Evolutionary conservation across 1,284 basidiomycete genomes (phyloP).

Genomic region (Malassezia psittaci): DNA sequence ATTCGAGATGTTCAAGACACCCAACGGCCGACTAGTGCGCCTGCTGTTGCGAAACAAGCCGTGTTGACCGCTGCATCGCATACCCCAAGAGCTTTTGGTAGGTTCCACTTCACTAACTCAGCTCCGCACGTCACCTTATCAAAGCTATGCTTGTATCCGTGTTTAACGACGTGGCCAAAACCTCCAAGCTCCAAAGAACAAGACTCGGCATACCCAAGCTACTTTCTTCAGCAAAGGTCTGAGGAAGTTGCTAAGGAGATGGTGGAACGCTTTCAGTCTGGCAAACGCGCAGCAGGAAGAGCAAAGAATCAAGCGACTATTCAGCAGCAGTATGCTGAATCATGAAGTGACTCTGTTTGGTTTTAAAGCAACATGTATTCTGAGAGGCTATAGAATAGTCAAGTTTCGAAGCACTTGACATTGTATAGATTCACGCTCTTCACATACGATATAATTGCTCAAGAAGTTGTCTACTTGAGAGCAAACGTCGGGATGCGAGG

Average conservation of each 20-base stretch:
- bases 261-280: slow-evolving; percentile 31
- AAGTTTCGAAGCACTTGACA: too few relatives aligned
- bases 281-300: slow-evolving; percentile 29
- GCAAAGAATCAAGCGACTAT: slow-evolving; percentile 31
- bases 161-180: slow-evolving; percentile 36
- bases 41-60: slow-evolving; percentile 3
- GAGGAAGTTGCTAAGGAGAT: slow-evolving; percentile 24
- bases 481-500: too few relatives aligned
- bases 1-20: background rate
- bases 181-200: slow-evolving; percentile 21
- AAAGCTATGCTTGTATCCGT: slow-evolving; percentile 26
- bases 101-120: background rate
- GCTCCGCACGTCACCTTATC: slow-evolving; percentile 19
- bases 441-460: too few relatives aligned
- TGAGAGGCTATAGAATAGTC: too few relatives aligned
- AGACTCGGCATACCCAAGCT: slow-evolving; percentile 24
- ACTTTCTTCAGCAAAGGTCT: slow-evolving; percentile 18
- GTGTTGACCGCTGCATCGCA: slow-evolving; percentile 14
- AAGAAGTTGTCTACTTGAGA: too few relatives aligned
- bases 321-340: slow-evolving; percentile 11
- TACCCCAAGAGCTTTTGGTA: slow-evolving; percentile 5
- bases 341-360: background rate
- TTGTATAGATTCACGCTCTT: too few relatives aligned
- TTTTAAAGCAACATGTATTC: too few relatives aligned
- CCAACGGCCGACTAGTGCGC: background rate